Base-by-base conservation (phyloP, 768 basidiomycete genomes). In the Tricholoma sp. region DNA sequence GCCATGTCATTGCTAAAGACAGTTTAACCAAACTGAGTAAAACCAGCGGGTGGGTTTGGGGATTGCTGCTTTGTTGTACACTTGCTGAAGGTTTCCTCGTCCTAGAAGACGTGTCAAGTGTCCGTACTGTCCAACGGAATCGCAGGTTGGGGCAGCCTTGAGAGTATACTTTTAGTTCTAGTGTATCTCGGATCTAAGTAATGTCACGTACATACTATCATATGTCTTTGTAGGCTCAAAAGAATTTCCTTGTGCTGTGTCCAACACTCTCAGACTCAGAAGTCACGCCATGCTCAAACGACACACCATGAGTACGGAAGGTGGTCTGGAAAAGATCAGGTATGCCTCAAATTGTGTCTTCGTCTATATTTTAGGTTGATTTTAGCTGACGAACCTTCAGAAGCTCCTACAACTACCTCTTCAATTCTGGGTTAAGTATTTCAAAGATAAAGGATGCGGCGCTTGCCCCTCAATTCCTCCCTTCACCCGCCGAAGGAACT, bases 1-100 rank as follows among this genome's bases (percentile, higher is more conserved):
- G 96, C 2, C 97, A 99, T 72, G 94, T 97, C 35, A 86, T 99
- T 46, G 88, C 92, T 1, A 89, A 89, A 68, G 96, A 98, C 65
- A 96, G 91, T 69, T 74, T 98, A 61, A 83, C 84, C 61, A 92
- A 94, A 69, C 75, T 99, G 47, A 88, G 89, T 68, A 98, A 96
- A 74, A 81, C 87, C 29, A 88, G 86, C 65, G 72, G 77, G 96
- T 86, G 54, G 54, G 71, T 66, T 54, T 41, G 49, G 21, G 57
- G 31, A 55, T 31, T 19, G 57, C 6, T 52, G 53, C 56, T 34
- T 27, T 34, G 35, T 29, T 12, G 21, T 57, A 8, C 27, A 8
- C 24, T 22, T 32, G 45, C 31, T 32, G 35, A 57, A n/a, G 54
- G 41, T 34, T 57, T 39, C 61, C 21, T 31, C 55, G 62, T 35